Conservation (phyloP, 2,329 filamentous ascomycete species). For the Beauveria sp. region DNA sequence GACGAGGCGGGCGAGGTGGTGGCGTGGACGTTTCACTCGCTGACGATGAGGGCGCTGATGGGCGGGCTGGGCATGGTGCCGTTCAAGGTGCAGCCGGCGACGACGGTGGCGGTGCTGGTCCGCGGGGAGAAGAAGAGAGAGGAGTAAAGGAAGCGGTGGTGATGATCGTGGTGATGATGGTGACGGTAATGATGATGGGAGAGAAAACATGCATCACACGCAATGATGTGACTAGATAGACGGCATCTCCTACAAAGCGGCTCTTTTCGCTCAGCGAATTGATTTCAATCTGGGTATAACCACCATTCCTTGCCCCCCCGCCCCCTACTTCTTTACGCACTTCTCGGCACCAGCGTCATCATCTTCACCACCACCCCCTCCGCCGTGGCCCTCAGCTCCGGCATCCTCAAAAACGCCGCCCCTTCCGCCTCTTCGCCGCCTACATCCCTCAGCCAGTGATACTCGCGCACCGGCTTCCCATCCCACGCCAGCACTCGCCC, state of each 20-base stretch:
- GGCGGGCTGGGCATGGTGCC: conserved; percentile 33
- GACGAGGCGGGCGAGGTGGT: conserved; percentile 27
- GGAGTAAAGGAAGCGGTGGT: neutral
- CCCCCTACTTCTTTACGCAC: neutral
- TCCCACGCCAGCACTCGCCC: conserved; percentile 3
- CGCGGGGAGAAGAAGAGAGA: conserved; percentile 28
- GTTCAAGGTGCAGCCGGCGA: conserved; percentile 42
- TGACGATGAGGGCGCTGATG: conserved; percentile 36
- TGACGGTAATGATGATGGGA: neutral
- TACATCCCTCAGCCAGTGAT: conserved; percentile 4
- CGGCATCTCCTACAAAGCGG: too few relatives aligned
- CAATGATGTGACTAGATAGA: too few relatives aligned
- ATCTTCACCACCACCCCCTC: conserved; percentile 7
- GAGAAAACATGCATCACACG: too few relatives aligned
- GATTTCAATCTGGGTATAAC: neutral
- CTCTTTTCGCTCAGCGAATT: too few relatives aligned
- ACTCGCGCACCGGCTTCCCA: neutral
- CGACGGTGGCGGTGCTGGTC: conserved; percentile 49
- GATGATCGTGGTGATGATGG: neutral
- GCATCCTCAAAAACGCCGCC: neutral
- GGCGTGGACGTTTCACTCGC: conserved; percentile 44
- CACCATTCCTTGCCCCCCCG: neutral
- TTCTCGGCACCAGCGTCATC: conserved; percentile 2
- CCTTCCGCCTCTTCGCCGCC: neutral
- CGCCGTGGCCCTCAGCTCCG: neutral